These are phyloP conservation scores for Pezicula rhizophila DNA, from an alignment of 2,329 filamentous ascomycete species.

Conservation along the genomic window DNA sequence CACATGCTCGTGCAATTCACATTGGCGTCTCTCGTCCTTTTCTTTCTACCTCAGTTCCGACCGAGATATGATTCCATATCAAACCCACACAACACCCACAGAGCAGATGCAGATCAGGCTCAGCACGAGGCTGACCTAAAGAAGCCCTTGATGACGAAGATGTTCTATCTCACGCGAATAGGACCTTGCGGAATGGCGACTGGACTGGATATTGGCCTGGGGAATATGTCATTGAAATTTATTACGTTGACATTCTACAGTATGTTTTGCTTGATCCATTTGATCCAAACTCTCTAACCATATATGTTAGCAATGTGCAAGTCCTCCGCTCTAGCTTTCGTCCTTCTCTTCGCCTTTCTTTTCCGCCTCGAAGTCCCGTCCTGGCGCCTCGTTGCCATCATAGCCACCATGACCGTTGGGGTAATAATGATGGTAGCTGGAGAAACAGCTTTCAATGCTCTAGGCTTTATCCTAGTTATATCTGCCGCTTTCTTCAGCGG, in stretches of 20 bases:
- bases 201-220: conserved; percentile 89
- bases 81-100: conserved; percentile 25
- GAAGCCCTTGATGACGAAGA: conserved; percentile 68
- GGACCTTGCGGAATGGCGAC: conserved; percentile 89
- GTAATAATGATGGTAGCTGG: conserved; percentile 98
- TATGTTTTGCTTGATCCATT: conserved; percentile 33
- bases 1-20: conserved; percentile 95
- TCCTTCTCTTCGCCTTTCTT: conserved; percentile 88
- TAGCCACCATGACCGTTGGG: conserved; percentile 83
- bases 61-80: conserved; percentile 45
- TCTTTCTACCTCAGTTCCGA: conserved; percentile 74
- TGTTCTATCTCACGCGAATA: conserved; percentile 89
- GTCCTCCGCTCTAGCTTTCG: conserved; percentile 91
- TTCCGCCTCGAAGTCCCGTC: conserved; percentile 89
- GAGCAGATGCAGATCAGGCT: conserved; percentile 21
- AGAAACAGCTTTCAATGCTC: conserved; percentile 79
- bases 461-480: conserved; percentile 90
- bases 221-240: conserved; percentile 92
- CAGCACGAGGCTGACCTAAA: conserved; percentile 24
- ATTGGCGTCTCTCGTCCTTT: conserved; percentile 72
- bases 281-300: conserved; percentile 6
- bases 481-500: conserved; percentile 90
- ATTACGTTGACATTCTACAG: conserved; percentile 96
- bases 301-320: conserved; percentile 78
- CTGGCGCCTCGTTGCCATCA: conserved; percentile 78